Conservation (phyloP, 805 yeast genomes). For the Zygosaccharomyces siamensis region DNA sequence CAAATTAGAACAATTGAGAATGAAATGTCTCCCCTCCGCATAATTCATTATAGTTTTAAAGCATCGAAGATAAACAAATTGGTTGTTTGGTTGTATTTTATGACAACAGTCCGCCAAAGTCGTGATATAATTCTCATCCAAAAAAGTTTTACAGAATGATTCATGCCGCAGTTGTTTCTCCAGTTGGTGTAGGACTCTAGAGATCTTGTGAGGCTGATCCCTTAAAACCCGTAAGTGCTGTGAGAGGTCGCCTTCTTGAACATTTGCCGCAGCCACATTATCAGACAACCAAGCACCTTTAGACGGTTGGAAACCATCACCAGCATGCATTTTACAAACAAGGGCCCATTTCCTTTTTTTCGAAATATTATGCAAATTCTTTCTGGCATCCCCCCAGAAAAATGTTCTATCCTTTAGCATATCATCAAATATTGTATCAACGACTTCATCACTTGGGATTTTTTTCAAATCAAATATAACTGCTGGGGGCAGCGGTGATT, state of each 20-base stretch:
- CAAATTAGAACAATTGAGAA: slow-evolving; percentile 13
- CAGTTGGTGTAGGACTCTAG: slow-evolving; percentile 22
- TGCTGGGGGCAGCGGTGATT: neutral
- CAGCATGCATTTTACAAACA: slow-evolving; percentile 21
- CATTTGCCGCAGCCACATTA: neutral
- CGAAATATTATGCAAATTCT: slow-evolving; percentile 22
- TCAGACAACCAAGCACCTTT: slow-evolving; percentile 7
- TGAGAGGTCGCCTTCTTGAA: slow-evolving; percentile 7
- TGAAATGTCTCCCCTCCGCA: slow-evolving; percentile 15
- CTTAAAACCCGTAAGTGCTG: slow-evolving; percentile 6
- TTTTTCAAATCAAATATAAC: slow-evolving; percentile 1
- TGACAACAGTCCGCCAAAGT: slow-evolving; percentile 12
- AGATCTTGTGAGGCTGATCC: slow-evolving; percentile 5
- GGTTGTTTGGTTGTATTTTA: slow-evolving; percentile 6
- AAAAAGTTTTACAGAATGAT: slow-evolving; percentile 16
- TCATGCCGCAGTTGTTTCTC: slow-evolving; percentile 27
- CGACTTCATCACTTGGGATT: slow-evolving; percentile 20
- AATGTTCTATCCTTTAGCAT: slow-evolving; percentile 24
- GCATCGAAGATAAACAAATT: slow-evolving; percentile 28
- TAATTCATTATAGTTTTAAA: slow-evolving; percentile 26
- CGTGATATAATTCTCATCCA: slow-evolving; percentile 15
- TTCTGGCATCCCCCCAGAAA: slow-evolving; percentile 28
- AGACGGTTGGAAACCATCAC: slow-evolving; percentile 4
- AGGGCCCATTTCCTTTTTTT: slow-evolving; percentile 31
- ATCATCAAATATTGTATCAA: slow-evolving; percentile 21